These are phyloP conservation scores for Sphaerulina vaccinii DNA, from an alignment of 2,329 filamentous ascomycete genomes.

Conservation along the genomic window DNA sequence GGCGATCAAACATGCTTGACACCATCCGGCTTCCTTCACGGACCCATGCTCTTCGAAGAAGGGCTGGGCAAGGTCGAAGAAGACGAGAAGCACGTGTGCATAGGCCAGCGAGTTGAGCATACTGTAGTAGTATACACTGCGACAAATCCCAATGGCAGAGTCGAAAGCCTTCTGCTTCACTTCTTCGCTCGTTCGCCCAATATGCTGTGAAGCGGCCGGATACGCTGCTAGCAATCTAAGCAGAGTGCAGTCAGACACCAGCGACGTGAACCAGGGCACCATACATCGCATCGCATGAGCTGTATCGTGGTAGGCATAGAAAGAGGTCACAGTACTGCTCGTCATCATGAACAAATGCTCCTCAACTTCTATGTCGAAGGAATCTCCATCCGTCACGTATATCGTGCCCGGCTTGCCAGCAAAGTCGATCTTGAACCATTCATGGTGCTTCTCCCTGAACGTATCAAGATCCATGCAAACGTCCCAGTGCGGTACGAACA, in stretches of 20 bases:
- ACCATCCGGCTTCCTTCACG: conserved; percentile 16
- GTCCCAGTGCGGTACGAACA: not conserved
- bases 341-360: conserved; percentile 19
- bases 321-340: conserved; percentile 16
- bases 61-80: conserved; percentile 13
- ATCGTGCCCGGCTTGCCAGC: conserved; percentile 8
- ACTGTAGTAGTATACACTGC: conserved; percentile 18
- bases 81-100: conserved; percentile 13
- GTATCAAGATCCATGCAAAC: conserved; percentile 9
- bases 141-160: conserved; percentile 13
- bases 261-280: conserved; percentile 12
- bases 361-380: conserved; percentile 18
- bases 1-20: conserved; percentile 16
- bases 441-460: conserved; percentile 11
- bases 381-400: conserved; percentile 11
- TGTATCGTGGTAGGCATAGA: conserved; percentile 13
- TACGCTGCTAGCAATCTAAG: conserved; percentile 14
- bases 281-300: conserved; percentile 13
- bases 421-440: conserved; percentile 14
- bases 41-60: conserved; percentile 16
- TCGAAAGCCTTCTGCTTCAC: conserved; percentile 37
- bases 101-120: conserved; percentile 15
- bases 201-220: not conserved
- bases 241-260: conserved; percentile 15
- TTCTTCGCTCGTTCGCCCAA: not conserved